Conservation (phyloP, 768 basidiomycete species). For the Boletus fagicola region DNA sequence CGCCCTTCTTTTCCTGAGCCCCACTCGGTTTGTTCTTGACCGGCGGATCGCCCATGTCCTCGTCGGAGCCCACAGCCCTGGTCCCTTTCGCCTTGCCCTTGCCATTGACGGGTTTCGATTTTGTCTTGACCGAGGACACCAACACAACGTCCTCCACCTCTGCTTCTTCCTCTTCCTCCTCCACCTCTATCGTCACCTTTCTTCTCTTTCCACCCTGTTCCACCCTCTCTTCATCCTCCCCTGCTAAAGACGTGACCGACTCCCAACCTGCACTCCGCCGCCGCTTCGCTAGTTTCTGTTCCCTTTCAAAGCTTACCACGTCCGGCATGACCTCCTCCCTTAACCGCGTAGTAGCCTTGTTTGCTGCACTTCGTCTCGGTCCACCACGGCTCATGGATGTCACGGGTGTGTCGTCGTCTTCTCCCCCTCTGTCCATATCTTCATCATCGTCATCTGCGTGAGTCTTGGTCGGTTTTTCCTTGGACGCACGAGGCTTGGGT, state of each 20-base stretch:
- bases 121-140: conserved; percentile 11
- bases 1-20: conserved; percentile 13
- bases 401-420: conserved; percentile 7
- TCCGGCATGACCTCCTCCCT: conserved; percentile 72
- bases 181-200: conserved; percentile 14
- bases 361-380: conserved; percentile 53
- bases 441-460: neutral
- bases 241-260: conserved; percentile 10
- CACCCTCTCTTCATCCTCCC: conserved; percentile 19
- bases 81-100: conserved; percentile 10
- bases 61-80: neutral
- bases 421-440: neutral
- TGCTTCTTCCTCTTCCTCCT: conserved; percentile 28
- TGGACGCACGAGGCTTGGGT: neutral
- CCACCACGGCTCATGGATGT: conserved; percentile 18
- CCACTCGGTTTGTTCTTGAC: conserved; percentile 6
- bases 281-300: conserved; percentile 47
- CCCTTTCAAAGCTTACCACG: conserved; percentile 63
- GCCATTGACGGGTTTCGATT: conserved; percentile 9
- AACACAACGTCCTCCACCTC: conserved; percentile 20
- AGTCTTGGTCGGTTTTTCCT: neutral
- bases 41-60: neutral
- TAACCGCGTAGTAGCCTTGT: conserved; percentile 45
- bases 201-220: conserved; percentile 20
- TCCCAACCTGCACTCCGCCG: conserved; percentile 35